A percentile compares a stretch with the other conserved stretches of the same genome.
These are phyloP conservation scores for Aaosphaeria pasadenensis DNA, from an alignment of 2,329 filamentous ascomycete genomes.

Conservation along the genomic window DNA sequence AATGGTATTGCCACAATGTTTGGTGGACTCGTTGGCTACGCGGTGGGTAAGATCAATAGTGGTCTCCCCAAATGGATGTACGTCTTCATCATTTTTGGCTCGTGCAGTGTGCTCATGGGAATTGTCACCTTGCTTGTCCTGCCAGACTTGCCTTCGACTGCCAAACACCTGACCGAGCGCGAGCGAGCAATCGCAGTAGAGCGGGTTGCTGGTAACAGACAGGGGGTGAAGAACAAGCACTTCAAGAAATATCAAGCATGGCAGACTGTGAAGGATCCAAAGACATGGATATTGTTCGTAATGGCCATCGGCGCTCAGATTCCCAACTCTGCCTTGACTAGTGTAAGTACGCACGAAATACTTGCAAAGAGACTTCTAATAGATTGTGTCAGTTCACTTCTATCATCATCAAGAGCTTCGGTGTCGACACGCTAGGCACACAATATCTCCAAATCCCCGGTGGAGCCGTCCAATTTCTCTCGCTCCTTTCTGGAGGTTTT, in stretches of 20 bases:
- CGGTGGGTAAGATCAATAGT: slow-evolving; percentile 56
- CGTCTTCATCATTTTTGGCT: slow-evolving; percentile 56
- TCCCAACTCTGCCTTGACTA: slow-evolving; percentile 56
- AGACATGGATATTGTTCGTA: slow-evolving; percentile 58
- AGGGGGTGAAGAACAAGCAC: slow-evolving; percentile 54
- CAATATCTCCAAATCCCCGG: slow-evolving; percentile 61
- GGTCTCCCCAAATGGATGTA: slow-evolving; percentile 55
- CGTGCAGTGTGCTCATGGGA: slow-evolving; percentile 36
- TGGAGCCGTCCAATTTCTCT: slow-evolving; percentile 56
- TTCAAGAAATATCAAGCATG: slow-evolving; percentile 40
- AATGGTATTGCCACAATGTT: slow-evolving; percentile 62
- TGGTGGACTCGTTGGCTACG: slow-evolving; percentile 58
- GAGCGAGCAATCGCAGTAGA: slow-evolving; percentile 51
- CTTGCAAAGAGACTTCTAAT: neutral
- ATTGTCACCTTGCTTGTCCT: slow-evolving; percentile 37
- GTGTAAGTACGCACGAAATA: slow-evolving; percentile 14
- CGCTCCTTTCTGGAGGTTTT: slow-evolving; percentile 42
- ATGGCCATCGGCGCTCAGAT: slow-evolving; percentile 52
- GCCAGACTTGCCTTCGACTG: slow-evolving; percentile 45
- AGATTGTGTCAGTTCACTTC: slow-evolving; percentile 39
- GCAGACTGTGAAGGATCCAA: slow-evolving; percentile 52
- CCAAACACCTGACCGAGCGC: slow-evolving; percentile 41
- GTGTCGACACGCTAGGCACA: slow-evolving; percentile 88
- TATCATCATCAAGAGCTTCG: slow-evolving; percentile 59
- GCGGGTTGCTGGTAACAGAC: slow-evolving; percentile 50